Evolutionary conservation across 2,329 filamentous ascomycete genomes (phyloP).

Genomic region (Epichloe festucae): DNA sequence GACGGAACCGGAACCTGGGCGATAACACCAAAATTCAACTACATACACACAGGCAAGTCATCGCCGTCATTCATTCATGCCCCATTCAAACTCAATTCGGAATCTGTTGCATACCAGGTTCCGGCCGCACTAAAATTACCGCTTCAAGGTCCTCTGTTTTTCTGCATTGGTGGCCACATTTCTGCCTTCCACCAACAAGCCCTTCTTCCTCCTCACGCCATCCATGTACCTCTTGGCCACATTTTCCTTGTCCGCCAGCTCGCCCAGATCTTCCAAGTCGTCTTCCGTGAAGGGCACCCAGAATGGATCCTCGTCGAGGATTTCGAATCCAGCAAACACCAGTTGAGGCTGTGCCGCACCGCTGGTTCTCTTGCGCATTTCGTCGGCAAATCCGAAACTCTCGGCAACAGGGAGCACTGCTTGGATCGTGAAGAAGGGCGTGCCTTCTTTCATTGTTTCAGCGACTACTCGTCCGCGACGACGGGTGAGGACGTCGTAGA

Average conservation of each 20-base stretch:
- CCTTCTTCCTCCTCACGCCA: slow-evolving; percentile 73
- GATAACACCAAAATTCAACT: too few species aligned
- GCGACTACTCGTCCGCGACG: slow-evolving; percentile 79
- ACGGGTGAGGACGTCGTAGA: slow-evolving; percentile 95
- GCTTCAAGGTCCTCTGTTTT: slow-evolving; percentile 68
- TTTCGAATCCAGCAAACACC: slow-evolving; percentile 83
- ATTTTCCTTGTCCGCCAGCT: slow-evolving; percentile 87
- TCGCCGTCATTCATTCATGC: too few species aligned
- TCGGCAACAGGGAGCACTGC: slow-evolving; percentile 83
- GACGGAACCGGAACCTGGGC: too few species aligned
- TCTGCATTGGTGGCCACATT: slow-evolving; percentile 74
- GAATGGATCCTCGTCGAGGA: slow-evolving; percentile 90
- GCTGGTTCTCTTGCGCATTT: slow-evolving; percentile 88
- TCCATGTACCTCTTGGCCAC: slow-evolving; percentile 96
- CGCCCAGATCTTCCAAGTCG: slow-evolving; percentile 88
- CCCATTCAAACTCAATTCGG: background rate
- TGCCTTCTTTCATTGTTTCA: slow-evolving; percentile 88
- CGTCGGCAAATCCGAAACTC: slow-evolving; percentile 90
- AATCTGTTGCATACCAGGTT: background rate
- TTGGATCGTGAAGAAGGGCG: slow-evolving; percentile 89
- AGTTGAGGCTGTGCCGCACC: slow-evolving; percentile 87
- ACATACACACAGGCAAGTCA: too few species aligned
- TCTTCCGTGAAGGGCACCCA: slow-evolving; percentile 97
- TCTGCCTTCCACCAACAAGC: slow-evolving; percentile 67
- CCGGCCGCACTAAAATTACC: slow-evolving; percentile 25